Conservation (phyloP, 1,139 yeast genomes). For the Pichia inconspicua region DNA sequence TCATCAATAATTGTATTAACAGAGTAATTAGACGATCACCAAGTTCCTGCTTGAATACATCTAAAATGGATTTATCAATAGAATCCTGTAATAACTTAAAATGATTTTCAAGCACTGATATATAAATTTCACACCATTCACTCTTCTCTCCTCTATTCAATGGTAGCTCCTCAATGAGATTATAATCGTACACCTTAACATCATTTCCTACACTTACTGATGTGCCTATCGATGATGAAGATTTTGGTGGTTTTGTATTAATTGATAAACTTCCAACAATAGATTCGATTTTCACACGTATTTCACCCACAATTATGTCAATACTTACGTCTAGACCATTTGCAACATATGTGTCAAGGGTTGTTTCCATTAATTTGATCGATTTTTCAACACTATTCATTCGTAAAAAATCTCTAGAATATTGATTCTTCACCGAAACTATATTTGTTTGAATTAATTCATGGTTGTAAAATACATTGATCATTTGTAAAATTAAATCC, state of each 20-base stretch:
- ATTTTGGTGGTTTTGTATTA: slow-evolving; percentile 1
- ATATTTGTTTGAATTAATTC: slow-evolving; percentile 65
- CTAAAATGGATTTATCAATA: slow-evolving; percentile 81
- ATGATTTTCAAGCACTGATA: slow-evolving; percentile 62
- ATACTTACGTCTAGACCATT: slow-evolving; percentile 88
- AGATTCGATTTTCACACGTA: slow-evolving; percentile 25
- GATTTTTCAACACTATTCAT: slow-evolving; percentile 70
- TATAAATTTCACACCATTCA: slow-evolving; percentile 55
- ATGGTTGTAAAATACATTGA: slow-evolving; percentile 82
- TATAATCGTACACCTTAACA: slow-evolving; percentile 30
- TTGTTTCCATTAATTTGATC: slow-evolving; percentile 60
- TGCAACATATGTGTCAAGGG: slow-evolving; percentile 84
- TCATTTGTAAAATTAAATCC: slow-evolving; percentile 86
- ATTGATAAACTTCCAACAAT: slow-evolving; percentile 12
- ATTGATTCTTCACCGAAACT: slow-evolving; percentile 36
- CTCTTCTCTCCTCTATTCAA: slow-evolving; percentile 40
- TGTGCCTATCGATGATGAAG: background rate
- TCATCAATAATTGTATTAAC: slow-evolving; percentile 64
- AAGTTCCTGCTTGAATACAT: slow-evolving; percentile 89
- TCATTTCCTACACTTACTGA: slow-evolving; percentile 1
- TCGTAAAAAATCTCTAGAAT: slow-evolving; percentile 62
- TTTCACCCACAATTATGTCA: slow-evolving; percentile 75
- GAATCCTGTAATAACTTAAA: slow-evolving; percentile 70
- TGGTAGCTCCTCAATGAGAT: slow-evolving; percentile 16
- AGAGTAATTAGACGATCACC: slow-evolving; percentile 79